Evolutionary conservation across 306 rosid species (phyloP).

Genomic region (Fagus crenata): DNA sequence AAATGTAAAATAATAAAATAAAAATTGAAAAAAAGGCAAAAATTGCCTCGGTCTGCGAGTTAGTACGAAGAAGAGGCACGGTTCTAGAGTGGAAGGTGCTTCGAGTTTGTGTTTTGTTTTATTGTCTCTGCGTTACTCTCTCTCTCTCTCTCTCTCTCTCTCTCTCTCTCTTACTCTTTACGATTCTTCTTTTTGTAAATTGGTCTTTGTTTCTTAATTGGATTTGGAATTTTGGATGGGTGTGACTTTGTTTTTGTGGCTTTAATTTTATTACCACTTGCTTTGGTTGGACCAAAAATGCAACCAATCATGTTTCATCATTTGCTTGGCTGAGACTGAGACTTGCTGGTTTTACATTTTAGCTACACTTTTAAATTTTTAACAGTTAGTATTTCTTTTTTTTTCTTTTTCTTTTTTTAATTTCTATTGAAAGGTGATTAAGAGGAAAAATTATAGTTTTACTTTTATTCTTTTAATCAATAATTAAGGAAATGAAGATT

Average conservation of each 20-base stretch:
- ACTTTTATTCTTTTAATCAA: no score
- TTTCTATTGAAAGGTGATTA: no score
- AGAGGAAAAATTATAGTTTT: no score
- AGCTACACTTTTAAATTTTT: no score
- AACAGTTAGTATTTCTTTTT: no score
- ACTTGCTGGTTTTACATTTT: no score
- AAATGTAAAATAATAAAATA: not conserved
- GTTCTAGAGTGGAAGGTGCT: conserved; percentile 28
- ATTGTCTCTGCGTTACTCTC: no score
- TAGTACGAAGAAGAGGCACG: conserved; percentile 12
- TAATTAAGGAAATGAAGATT: no score
- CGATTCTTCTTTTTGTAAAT: not conserved
- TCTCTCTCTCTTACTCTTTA: conserved; percentile 7
- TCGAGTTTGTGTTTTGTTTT: not conserved
- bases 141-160: not conserved
- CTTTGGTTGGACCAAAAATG: not conserved
- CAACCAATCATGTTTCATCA: no score
- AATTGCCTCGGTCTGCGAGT: conserved; percentile 22
- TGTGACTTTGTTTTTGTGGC: not conserved
- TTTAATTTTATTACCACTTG: not conserved
- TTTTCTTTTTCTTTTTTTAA: no score
- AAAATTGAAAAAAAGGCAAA: not conserved
- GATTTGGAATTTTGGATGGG: conserved; percentile 5
- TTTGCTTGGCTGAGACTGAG: no score
- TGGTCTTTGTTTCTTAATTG: conserved; percentile 2